Base-by-base conservation (phyloP, 345 rosid species). In the Alliaria petiolata region DNA sequence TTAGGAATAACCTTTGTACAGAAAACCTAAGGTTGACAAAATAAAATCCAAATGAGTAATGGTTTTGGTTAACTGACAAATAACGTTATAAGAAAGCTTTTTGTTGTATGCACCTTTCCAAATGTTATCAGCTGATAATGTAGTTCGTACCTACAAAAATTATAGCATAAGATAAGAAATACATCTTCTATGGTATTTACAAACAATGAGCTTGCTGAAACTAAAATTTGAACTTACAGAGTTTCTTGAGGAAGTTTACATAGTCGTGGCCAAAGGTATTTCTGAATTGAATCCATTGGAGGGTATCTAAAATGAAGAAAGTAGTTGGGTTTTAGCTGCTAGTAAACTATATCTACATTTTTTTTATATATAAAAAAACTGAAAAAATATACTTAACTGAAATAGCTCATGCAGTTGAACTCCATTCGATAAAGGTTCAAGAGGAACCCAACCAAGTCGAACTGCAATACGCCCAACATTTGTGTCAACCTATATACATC, bases 371-470 rank as follows among this genome's bases (percentile, higher is more conserved):
- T n/a, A 12, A 22, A 39, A 28, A 51, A 26, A 26, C 8, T 15
- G 19, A 38, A 28, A 12, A 12, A 25, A 4, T 22, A n/a, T n/a
- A 13, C 49, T 77, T 74, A 78, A 91, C 93, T 69, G 39, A 30
- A 65, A 80, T 33, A 92, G 74, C n/a, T 82, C 86, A 72, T 92
- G 95, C 15, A 92, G 14, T 25, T 85, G 84, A 62, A 87, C 77
- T 38, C 69, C 68, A 66, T 72, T 83, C 4, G 95, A 85, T 3
- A 87, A 72, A 40, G 88, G 83, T 69, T 85, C 74, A 22, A 89
- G 81, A 11, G 95, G 96, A 55, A 86, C 89, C 98, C 95, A 88
- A 57, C 92, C 95, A 40, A 92, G 79, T 3, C 96, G 86, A 43
- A 92, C 87, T 2, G 84, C 83, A 63, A 87, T 85, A 4, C 95